Evolutionary conservation across 352 stramenopile genomes (phyloP), one percentile per base, ranked within the genome.

Genomic region (Pythium vanterpoolii): DNA sequence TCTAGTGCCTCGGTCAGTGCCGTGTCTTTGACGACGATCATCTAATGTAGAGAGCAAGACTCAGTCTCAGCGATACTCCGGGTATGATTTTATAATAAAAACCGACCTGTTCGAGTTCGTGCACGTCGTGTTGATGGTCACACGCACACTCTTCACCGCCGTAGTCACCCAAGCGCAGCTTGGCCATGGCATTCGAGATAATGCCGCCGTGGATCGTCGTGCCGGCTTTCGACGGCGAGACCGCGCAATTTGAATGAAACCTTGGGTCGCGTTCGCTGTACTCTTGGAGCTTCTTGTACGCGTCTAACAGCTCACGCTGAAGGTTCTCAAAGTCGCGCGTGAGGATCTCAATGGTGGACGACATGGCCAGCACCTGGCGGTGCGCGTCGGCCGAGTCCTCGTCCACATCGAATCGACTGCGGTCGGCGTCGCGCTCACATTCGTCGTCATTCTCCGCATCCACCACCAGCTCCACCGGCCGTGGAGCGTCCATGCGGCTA

Each of bases 311-410:
- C 44, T 87, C 76, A 21, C 73, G 66, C 53, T 89, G 76, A 27
- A 86, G 68, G 11, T 67, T 59, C 62, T 80, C 74, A 47, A 85
- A 89, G 59, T 89, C 75, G 13, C 71, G 64, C 44, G 71, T 76
- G 64, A 89, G 75, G 39, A 79, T 73, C 52, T 82, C 79, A 30
- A 89, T 86, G 27, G 76, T 81, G 38, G 50, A 44, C n/a, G 74
- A 74, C 77, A 89, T 89, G 42, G 74, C 73, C 18, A 89, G 66
- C 56, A 89, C 77, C 58, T 89, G 76, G 18, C 71, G 73, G 51
- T 89, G 79, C 10, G 69, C 77, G 24, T 83, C 69, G 27, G 81
- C 55, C 38, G 76, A 68, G 21, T 71, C 61, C 7, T 66, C 59
- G 38, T 56, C 59, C 50, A 71, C 27, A 8, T 61, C 27, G 19